A percentile compares a stretch with the other conserved stretches of the same genome.
Conservation (phyloP, 768 basidiomycete species). For the Agaricus blazei region DNA sequence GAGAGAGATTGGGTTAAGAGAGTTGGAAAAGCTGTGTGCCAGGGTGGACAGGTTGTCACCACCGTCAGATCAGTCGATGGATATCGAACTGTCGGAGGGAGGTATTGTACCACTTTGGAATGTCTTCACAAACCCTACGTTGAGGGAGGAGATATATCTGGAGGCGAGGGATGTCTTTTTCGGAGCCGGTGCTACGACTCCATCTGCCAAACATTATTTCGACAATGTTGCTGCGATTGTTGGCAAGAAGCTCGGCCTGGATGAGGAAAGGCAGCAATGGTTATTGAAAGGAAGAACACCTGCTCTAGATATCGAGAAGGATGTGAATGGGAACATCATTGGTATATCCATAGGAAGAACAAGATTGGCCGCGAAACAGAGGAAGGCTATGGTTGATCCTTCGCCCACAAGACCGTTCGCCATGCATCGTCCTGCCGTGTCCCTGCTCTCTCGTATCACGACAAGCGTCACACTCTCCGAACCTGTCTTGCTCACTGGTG, state of each 20-base stretch:
- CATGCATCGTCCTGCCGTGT: conserved; percentile 78
- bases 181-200: conserved; percentile 56
- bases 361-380: conserved; percentile 44
- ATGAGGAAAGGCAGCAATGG: conserved; percentile 67
- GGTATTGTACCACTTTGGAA: conserved; percentile 26
- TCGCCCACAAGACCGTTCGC: conserved; percentile 65
- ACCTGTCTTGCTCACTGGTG: conserved; percentile 88
- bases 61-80: conserved; percentile 36
- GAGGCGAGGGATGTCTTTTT: conserved; percentile 93
- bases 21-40: conserved; percentile 79
- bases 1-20: conserved; percentile 67
- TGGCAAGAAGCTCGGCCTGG: conserved; percentile 60
- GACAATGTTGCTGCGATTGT: conserved; percentile 48
- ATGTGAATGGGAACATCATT: conserved; percentile 54
- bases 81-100: conserved; percentile 26
- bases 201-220: conserved; percentile 43
- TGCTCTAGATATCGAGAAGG: conserved; percentile 61
- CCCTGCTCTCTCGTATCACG: conserved; percentile 76
- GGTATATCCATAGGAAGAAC: conserved; percentile 61
- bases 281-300: conserved; percentile 62
- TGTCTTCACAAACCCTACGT: conserved; percentile 61
- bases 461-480: conserved; percentile 69
- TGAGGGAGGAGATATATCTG: conserved; percentile 86
- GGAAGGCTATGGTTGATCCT: conserved; percentile 26
- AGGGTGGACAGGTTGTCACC: conserved; percentile 65